A percentile compares a stretch with the other conserved stretches of the same genome.
These are phyloP conservation scores for Plectosphaerella plurivora DNA, from an alignment of 2,329 filamentous ascomycete genomes.

Conservation along the genomic window DNA sequence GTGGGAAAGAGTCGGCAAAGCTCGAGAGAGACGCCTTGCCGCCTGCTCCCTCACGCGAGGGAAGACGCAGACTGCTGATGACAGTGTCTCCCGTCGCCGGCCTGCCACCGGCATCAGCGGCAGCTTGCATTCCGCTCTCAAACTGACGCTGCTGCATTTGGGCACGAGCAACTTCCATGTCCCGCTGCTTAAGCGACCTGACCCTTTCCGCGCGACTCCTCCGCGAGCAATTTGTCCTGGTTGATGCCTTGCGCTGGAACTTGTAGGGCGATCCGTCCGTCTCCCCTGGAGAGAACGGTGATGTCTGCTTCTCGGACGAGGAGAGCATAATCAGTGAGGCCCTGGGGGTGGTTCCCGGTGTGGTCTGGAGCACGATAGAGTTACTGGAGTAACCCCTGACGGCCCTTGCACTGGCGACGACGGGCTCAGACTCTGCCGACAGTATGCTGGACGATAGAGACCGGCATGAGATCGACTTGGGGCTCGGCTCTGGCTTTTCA, in stretches of 20 bases:
- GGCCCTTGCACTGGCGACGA: slow-evolving; percentile 25
- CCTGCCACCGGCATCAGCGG: slow-evolving; percentile 5
- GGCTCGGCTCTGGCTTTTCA: slow-evolving; percentile 6
- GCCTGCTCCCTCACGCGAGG: slow-evolving; percentile 8
- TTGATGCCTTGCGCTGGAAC: slow-evolving; percentile 5
- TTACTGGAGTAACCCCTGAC: slow-evolving; percentile 21
- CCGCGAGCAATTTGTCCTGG: slow-evolving; percentile 11
- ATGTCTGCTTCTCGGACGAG: neutral
- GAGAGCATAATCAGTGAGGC: slow-evolving; percentile 4
- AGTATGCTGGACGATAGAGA: slow-evolving; percentile 27
- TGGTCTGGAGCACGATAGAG: slow-evolving; percentile 19
- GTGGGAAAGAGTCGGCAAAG: neutral
- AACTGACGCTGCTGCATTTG: slow-evolving; percentile 1
- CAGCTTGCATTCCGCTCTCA: neutral
- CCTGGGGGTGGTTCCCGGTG: slow-evolving; percentile 5
- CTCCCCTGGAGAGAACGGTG: neutral
- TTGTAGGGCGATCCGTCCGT: neutral
- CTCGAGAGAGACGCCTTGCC: neutral
- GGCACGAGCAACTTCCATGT: slow-evolving; percentile 29
- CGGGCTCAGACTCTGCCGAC: slow-evolving; percentile 25
- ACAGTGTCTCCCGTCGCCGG: slow-evolving; percentile 8
- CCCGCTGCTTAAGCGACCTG: slow-evolving; percentile 32
- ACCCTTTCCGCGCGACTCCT: slow-evolving; percentile 31
- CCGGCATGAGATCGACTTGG: slow-evolving; percentile 4
- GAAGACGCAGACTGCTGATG: slow-evolving; percentile 9